phyloP scores from a whole-genome alignment of 805 yeast species.

The Blastobotrys robertii region DNA sequence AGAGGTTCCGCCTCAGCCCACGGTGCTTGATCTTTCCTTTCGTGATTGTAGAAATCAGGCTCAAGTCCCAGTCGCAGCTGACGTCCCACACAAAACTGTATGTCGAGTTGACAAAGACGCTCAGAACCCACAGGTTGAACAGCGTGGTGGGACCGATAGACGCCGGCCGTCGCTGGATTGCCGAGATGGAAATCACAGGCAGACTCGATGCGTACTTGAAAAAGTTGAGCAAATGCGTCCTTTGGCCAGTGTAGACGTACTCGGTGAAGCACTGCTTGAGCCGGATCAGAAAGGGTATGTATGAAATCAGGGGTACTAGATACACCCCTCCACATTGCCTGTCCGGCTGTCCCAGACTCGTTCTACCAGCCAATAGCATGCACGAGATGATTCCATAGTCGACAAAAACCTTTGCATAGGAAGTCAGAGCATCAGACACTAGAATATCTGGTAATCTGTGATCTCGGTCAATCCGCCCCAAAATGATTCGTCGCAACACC shows the following conservation, averaged over 20 bases:
- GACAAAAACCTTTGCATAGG: constrained; percentile 65
- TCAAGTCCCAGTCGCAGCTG: constrained; percentile 77
- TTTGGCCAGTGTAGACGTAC: constrained; percentile 40
- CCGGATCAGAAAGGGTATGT: constrained; percentile 64
- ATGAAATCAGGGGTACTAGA: constrained; percentile 29
- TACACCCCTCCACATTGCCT: constrained; percentile 29
- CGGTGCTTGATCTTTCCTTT: neutral
- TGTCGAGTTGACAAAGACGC: constrained; percentile 53
- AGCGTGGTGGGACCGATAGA: constrained; percentile 4
- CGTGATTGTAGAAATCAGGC: constrained; percentile 22
- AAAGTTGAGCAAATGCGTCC: constrained; percentile 57
- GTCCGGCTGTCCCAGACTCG: constrained; percentile 26
- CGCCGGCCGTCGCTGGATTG: constrained; percentile 17
- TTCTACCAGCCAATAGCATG: constrained; percentile 32
- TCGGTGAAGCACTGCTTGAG: constrained; percentile 76
- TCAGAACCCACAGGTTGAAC: constrained; percentile 25
- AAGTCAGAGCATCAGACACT: constrained; percentile 74
- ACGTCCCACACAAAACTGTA: constrained; percentile 89
- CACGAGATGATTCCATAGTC: constrained; percentile 56
- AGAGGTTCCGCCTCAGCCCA: constrained; percentile 20
- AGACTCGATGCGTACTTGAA: constrained; percentile 62
- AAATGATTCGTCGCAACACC: constrained; percentile 38
- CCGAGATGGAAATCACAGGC: constrained; percentile 38
- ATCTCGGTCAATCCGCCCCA: constrained; percentile 51
- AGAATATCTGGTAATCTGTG: constrained; percentile 68